phyloP scores from a whole-genome alignment of 805 yeast species.

The Priceomyces castillae region DNA sequence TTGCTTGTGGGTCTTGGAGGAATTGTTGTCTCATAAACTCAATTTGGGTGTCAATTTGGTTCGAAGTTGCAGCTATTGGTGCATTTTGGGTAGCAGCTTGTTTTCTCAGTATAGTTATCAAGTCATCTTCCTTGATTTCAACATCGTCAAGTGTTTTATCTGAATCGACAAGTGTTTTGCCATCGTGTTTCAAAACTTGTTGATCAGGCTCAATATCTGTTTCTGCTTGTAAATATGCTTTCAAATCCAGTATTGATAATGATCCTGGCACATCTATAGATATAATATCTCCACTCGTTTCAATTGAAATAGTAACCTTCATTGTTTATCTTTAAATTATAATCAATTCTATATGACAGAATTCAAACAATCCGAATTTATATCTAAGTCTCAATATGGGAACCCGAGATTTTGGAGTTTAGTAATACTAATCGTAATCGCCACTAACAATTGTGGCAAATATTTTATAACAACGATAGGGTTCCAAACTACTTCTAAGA shows the following conservation, averaged over 20 bases:
- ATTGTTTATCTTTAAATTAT: slow-evolving; percentile 10
- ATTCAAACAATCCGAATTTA: neutral
- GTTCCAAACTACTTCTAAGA: no score
- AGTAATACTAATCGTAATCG: neutral
- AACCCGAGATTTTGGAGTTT: neutral
- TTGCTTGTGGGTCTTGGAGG: slow-evolving; percentile 38
- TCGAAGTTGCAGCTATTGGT: slow-evolving; percentile 9
- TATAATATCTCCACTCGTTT: slow-evolving; percentile 24
- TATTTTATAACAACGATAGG: neutral
- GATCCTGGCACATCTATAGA: slow-evolving; percentile 63
- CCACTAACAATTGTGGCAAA: neutral
- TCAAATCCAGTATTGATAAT: slow-evolving; percentile 62
- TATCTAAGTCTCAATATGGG: neutral
- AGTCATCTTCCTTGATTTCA: slow-evolving; percentile 23
- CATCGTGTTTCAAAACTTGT: slow-evolving; percentile 52
- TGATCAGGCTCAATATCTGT: slow-evolving; percentile 46
- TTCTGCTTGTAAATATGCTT: slow-evolving; percentile 72
- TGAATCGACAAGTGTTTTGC: slow-evolving; percentile 31
- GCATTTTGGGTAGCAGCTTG: slow-evolving; percentile 1
- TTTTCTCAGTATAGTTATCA: slow-evolving; percentile 37
- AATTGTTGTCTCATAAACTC: slow-evolving; percentile 52
- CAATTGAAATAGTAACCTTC: slow-evolving; percentile 27
- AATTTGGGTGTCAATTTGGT: slow-evolving; percentile 28
- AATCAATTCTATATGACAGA: neutral
- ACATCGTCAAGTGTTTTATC: slow-evolving; percentile 43